Base-by-base conservation (phyloP, 176 grass and related monocot species). In the Oryza australiensis region DNA sequence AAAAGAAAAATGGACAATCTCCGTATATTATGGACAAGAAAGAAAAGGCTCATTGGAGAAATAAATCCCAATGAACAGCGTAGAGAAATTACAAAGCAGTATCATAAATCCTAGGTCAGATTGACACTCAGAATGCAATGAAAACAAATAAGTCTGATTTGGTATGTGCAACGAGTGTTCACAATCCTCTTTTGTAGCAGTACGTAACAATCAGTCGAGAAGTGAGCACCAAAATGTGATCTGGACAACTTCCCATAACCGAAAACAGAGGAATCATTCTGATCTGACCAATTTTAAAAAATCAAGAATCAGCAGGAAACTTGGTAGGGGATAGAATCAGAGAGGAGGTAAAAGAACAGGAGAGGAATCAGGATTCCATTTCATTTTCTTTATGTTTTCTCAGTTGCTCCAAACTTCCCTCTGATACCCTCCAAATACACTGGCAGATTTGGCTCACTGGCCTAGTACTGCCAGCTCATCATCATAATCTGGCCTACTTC, bases 31-130 rank as follows among this genome's bases (percentile, higher is more conserved):
- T 82, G n/a, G 4, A 82, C 22, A 1, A 67, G 18, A 78, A 60
- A 11, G 16, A 62, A 49, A 60, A 69, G 35, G 18, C 28, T 41
- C 6, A 26, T 42, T 73, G 33, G 12, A 84, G 68, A 45, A 60
- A 35, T 14, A 60, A 43, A 55, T 22, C 18, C 4, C 22, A 84
- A 87, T 41, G 6, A 7, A 76, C 14, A 87, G 13, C 62, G 67
- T 34, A 38, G 18, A 72, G 10, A 81, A 59, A 49, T 62, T 72
- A 76, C 64, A 70, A 81, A 64, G 13, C 20, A 68, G 20, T 32
- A 48, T 79, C 63, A 59, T 72, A 4, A 84, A 75, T 75, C 23
- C 53, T 65, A 62, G 26, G 57, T 63, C 20, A 55, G 66, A 81
- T 82, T 69, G 34, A 1, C 60, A 48, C 68, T 79, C 74, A 16